These are phyloP conservation scores for Imleria badia DNA, from an alignment of 768 basidiomycete species.

Conservation along the genomic window DNA sequence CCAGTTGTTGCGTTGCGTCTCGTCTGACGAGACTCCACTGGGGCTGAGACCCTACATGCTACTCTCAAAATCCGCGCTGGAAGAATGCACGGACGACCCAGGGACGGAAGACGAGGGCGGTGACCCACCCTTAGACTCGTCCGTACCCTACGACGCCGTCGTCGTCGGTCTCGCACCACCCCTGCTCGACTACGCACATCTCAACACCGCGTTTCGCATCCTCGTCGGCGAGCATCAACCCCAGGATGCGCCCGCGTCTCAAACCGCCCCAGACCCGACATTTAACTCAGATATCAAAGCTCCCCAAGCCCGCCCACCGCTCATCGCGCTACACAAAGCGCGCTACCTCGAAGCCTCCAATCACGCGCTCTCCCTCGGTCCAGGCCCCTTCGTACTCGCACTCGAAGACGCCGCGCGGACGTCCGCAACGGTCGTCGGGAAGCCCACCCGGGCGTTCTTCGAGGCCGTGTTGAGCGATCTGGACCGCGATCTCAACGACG, in stretches of 20 bases:
- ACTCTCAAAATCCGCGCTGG: conserved; percentile 48
- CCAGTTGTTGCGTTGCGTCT: background rate
- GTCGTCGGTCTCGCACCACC: conserved; percentile 61
- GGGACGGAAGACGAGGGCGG: background rate
- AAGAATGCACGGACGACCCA: conserved; percentile 36
- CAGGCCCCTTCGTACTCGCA: conserved; percentile 67
- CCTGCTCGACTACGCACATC: conserved; percentile 48
- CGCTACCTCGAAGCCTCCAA: conserved; percentile 49
- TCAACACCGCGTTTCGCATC: conserved; percentile 69
- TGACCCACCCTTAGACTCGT: background rate
- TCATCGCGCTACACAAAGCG: conserved; percentile 63
- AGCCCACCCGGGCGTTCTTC: conserved; percentile 61
- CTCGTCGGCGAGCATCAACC: conserved; percentile 43
- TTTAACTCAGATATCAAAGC: too few relatives aligned
- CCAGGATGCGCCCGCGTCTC: background rate
- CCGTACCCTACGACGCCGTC: conserved; percentile 49
- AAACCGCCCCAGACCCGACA: background rate
- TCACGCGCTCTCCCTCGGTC: conserved; percentile 58
- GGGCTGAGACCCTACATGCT: conserved; percentile 51
- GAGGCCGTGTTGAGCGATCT: conserved; percentile 52
- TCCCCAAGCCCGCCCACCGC: conserved; percentile 27
- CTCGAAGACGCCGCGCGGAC: conserved; percentile 54
- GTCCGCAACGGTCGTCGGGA: conserved; percentile 58
- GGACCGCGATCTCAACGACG: conserved; percentile 13
- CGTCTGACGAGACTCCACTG: background rate